Conservation (phyloP, 805 yeast species). For the Gaillardinia entomophila region DNA sequence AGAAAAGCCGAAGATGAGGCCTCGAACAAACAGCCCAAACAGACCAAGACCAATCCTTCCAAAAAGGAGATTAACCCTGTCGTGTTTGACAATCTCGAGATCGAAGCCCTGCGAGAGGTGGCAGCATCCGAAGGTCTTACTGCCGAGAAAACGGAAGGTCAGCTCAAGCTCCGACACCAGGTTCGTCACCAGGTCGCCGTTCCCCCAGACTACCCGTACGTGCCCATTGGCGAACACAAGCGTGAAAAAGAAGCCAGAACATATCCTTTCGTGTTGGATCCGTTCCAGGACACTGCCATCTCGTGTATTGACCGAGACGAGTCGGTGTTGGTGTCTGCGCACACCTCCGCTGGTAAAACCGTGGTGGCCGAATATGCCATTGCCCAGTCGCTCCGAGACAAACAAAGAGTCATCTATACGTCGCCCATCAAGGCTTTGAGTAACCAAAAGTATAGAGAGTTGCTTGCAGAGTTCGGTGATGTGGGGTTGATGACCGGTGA, state of each 20-base stretch:
- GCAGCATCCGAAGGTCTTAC: conserved; percentile 69
- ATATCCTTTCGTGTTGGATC: conserved; percentile 91
- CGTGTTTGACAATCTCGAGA: conserved; percentile 81
- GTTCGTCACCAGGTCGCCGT: conserved; percentile 97
- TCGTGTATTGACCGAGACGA: conserved; percentile 94
- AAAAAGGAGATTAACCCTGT: conserved; percentile 50
- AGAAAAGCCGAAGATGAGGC: conserved; percentile 1
- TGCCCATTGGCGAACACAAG: conserved; percentile 84
- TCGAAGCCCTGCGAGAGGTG: conserved; percentile 85
- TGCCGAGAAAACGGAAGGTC: conserved; percentile 19
- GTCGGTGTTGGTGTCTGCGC: conserved; percentile 95
- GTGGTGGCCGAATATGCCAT: conserved; percentile 97
- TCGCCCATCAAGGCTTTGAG: conserved; percentile 94
- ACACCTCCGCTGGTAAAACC: conserved; percentile 95
- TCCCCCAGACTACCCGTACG: conserved; percentile 85
- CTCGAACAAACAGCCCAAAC: neutral
- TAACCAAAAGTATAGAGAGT: conserved; percentile 89
- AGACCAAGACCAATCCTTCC: conserved; percentile 2
- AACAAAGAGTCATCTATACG: conserved; percentile 91
- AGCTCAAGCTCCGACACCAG: conserved; percentile 77
- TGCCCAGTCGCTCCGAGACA: conserved; percentile 87
- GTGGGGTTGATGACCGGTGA: conserved; percentile 99
- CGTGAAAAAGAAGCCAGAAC: conserved; percentile 75
- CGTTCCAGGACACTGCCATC: conserved; percentile 95
- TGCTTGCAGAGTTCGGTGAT: conserved; percentile 89